Evolutionary conservation across 2,329 filamentous ascomycete species (phyloP).

Genomic region (Alternaria triticina): DNA sequence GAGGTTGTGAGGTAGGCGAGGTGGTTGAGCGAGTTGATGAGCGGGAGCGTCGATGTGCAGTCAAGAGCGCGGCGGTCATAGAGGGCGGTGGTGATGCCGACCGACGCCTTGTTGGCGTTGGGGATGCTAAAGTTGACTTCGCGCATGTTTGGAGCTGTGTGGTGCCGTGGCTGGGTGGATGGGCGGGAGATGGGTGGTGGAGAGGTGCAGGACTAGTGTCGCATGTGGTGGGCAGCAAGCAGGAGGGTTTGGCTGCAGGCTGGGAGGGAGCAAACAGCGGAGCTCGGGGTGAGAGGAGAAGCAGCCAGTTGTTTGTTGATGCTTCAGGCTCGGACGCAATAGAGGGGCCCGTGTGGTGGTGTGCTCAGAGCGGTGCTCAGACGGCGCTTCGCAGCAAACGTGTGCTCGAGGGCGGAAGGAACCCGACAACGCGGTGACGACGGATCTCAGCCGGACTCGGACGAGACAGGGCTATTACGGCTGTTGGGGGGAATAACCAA

Average conservation of each 20-base stretch:
- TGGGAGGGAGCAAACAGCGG: slow-evolving; percentile 18
- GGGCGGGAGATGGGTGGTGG: slow-evolving; percentile 23
- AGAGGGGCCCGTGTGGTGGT: slow-evolving; percentile 19
- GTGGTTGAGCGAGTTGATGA: slow-evolving; percentile 99
- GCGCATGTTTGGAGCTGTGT: slow-evolving; percentile 72
- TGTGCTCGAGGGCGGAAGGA: slow-evolving; percentile 17
- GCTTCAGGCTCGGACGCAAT: background rate
- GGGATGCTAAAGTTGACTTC: slow-evolving; percentile 99
- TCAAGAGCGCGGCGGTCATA: slow-evolving; percentile 97
- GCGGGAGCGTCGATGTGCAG: slow-evolving; percentile 94
- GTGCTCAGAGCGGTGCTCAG: slow-evolving; percentile 6
- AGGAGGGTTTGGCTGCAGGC: slow-evolving; percentile 14
- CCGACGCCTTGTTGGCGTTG: slow-evolving; percentile 98
- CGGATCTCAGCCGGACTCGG: slow-evolving; percentile 16
- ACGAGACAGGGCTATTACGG: background rate
- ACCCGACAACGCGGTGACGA: slow-evolving; percentile 17
- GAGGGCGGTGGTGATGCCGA: slow-evolving; percentile 96
- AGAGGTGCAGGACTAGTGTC: slow-evolving; percentile 42
- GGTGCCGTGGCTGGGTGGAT: slow-evolving; percentile 19
- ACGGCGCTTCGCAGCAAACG: slow-evolving; percentile 17
- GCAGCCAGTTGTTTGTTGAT: background rate
- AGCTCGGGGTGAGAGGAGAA: background rate
- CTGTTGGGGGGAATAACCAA: slow-evolving; percentile 4
- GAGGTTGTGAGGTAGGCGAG: slow-evolving; percentile 98
- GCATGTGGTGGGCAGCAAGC: slow-evolving; percentile 36